phyloP scores from a whole-genome alignment of 495 filamentous ascomycete species.

The Friedmanniomyces endolithicus region DNA sequence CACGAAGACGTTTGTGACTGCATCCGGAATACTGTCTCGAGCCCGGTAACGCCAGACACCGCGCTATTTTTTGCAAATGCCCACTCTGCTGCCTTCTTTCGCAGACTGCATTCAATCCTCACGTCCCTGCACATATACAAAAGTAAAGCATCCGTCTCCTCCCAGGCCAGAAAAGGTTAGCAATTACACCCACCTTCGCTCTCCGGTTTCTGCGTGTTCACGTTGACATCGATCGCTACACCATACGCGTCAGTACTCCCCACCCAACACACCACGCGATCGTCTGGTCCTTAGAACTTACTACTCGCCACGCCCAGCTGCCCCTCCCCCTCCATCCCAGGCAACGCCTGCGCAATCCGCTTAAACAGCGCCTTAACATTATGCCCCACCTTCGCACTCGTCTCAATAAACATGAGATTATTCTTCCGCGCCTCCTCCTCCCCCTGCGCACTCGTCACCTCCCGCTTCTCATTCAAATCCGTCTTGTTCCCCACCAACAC shows the following conservation, averaged over 20 bases:
- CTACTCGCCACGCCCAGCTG: conserved; percentile 32
- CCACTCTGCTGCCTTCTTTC: not conserved
- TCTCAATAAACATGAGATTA: conserved; percentile 96
- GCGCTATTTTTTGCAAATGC: not conserved
- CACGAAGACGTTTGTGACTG: too few species aligned
- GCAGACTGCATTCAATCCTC: not conserved
- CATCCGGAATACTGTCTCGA: too few species aligned
- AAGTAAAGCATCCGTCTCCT: not conserved
- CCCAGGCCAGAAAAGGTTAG: conserved; percentile 2
- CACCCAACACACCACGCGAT: not conserved
- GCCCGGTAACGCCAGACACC: too few species aligned
- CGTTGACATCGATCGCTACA: conserved; percentile 20
- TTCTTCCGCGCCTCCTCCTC: conserved; percentile 98
- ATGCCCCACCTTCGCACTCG: conserved; percentile 92
- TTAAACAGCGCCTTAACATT: conserved; percentile 96
- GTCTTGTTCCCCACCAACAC: conserved; percentile 98
- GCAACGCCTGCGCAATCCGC: conserved; percentile 92
- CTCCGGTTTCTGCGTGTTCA: conserved; percentile 18
- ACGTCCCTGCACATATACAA: not conserved
- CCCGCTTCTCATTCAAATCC: conserved; percentile 91
- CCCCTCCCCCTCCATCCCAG: conserved; percentile 78
- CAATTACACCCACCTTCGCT: conserved; percentile 20
- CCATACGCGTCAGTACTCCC: not conserved
- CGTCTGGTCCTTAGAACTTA: conserved; percentile 16
- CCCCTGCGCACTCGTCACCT: conserved; percentile 86